phyloP scores from a whole-genome alignment of 176 grass and related monocot genomes.

The Cenchrus americanus region DNA sequence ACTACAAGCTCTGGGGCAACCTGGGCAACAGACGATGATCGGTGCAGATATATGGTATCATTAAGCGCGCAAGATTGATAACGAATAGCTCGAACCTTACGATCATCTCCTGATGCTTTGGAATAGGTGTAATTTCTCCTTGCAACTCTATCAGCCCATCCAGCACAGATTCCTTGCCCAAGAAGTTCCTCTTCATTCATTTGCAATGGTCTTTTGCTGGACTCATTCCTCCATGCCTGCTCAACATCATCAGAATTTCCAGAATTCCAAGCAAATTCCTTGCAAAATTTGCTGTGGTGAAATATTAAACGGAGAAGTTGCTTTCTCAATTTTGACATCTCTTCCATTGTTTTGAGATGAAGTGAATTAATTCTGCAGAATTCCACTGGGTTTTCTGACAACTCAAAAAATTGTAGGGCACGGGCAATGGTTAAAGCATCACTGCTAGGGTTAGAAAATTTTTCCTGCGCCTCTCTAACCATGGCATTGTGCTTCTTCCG shows the following conservation, averaged over 20 bases:
- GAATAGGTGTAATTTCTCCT: slow-evolving; percentile 58
- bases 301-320: slow-evolving; percentile 86
- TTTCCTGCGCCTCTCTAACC: slow-evolving; percentile 67
- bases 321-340: slow-evolving; percentile 97
- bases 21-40: slow-evolving; percentile 77
- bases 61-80: slow-evolving; percentile 75
- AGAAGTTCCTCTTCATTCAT: slow-evolving; percentile 80
- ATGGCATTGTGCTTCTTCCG: slow-evolving; percentile 64
- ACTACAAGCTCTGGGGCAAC: slow-evolving; percentile 82
- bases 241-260: slow-evolving; percentile 72
- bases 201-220: slow-evolving; percentile 60
- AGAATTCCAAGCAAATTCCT: slow-evolving; percentile 82
- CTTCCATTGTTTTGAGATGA: slow-evolving; percentile 96
- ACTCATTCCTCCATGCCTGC: slow-evolving; percentile 63
- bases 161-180: slow-evolving; percentile 82
- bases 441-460: slow-evolving; percentile 78
- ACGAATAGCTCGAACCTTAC: slow-evolving; percentile 58
- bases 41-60: slow-evolving; percentile 79
- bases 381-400: slow-evolving; percentile 59
- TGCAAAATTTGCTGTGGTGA: slow-evolving; percentile 68
- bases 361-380: slow-evolving; percentile 89
- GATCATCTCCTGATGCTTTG: slow-evolving; percentile 56
- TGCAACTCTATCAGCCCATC: slow-evolving; percentile 94
- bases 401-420: slow-evolving; percentile 83
- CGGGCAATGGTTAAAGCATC: slow-evolving; percentile 86